A percentile compares a stretch with the other conserved stretches of the same genome.
These are phyloP conservation scores for Ustilago hordei DNA, from an alignment of 1,284 basidiomycete species.

Conservation along the genomic window DNA sequence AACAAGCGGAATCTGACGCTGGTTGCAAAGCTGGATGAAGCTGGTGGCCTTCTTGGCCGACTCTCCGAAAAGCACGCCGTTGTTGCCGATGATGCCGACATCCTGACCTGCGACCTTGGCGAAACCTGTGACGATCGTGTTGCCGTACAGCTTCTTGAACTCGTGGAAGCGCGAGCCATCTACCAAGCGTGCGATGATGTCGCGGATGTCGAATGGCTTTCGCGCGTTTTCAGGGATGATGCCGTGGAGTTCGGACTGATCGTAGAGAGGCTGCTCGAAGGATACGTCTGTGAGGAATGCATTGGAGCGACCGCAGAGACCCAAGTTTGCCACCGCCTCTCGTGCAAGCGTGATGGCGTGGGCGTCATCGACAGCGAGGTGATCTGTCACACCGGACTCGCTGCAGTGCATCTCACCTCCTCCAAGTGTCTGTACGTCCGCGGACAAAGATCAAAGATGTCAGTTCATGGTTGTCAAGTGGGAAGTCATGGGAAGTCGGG, in stretches of 20 bases:
- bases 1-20: conserved; percentile 86
- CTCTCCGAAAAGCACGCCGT: conserved; percentile 92
- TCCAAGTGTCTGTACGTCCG: conserved; percentile 74
- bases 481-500: background rate
- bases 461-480: background rate
- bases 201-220: conserved; percentile 90
- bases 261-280: conserved; percentile 82
- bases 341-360: conserved; percentile 88
- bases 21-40: conserved; percentile 93
- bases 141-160: conserved; percentile 93
- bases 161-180: conserved; percentile 92
- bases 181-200: conserved; percentile 89
- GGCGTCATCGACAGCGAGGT: conserved; percentile 86
- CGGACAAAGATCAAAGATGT: background rate
- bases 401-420: conserved; percentile 91
- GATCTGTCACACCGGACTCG: conserved; percentile 93
- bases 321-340: conserved; percentile 83
- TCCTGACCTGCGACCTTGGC: conserved; percentile 71
- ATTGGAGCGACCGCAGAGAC: conserved; percentile 33
- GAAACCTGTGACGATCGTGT: conserved; percentile 83
- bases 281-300: conserved; percentile 55
- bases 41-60: conserved; percentile 93
- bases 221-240: conserved; percentile 90
- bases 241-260: conserved; percentile 83
- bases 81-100: conserved; percentile 83